phyloP scores from a whole-genome alignment of 371 early-diverging fungal genomes.

The Mortierella polycephala region DNA sequence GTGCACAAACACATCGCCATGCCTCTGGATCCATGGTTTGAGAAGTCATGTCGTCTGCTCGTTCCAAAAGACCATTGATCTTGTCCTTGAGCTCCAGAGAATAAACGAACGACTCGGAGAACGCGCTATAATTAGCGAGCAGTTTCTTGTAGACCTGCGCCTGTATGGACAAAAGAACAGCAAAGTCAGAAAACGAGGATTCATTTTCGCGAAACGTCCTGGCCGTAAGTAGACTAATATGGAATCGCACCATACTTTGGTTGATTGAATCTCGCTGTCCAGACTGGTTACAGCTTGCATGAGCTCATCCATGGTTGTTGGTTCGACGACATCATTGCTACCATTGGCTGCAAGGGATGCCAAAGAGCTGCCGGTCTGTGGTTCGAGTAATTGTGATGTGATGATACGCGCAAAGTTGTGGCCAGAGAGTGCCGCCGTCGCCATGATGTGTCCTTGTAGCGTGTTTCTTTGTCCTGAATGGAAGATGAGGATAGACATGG shows the following conservation, averaged over 20 bases:
- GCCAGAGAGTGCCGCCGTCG: slow-evolving; percentile 19
- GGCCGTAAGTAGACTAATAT: neutral
- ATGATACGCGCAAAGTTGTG: slow-evolving; percentile 41
- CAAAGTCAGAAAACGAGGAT: neutral
- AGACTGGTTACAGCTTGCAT: slow-evolving; percentile 14
- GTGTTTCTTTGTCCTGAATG: slow-evolving; percentile 1
- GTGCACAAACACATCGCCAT: neutral
- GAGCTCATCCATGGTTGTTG: slow-evolving; percentile 34
- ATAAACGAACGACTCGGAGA: slow-evolving; percentile 44
- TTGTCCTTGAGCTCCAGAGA: slow-evolving; percentile 46
- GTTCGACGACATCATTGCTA: neutral
- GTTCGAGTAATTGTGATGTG: slow-evolving; percentile 43
- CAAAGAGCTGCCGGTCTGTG: slow-evolving; percentile 16
- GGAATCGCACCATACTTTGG: slow-evolving; percentile 24
- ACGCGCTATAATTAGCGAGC: slow-evolving; percentile 47
- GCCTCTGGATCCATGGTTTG: slow-evolving; percentile 41
- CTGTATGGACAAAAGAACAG: slow-evolving; percentile 3
- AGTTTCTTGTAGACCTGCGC: slow-evolving; percentile 51
- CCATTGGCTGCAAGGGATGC: neutral
- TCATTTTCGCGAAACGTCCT: too few species aligned
- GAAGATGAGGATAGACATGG: too few species aligned
- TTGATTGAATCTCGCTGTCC: slow-evolving; percentile 42
- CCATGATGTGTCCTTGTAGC: slow-evolving; percentile 19
- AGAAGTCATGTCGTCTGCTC: slow-evolving; percentile 28
- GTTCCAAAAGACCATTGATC: slow-evolving; percentile 29